Evolutionary conservation across 1,284 basidiomycete genomes (phyloP).

Genomic region (Phylloporus sp.): DNA sequence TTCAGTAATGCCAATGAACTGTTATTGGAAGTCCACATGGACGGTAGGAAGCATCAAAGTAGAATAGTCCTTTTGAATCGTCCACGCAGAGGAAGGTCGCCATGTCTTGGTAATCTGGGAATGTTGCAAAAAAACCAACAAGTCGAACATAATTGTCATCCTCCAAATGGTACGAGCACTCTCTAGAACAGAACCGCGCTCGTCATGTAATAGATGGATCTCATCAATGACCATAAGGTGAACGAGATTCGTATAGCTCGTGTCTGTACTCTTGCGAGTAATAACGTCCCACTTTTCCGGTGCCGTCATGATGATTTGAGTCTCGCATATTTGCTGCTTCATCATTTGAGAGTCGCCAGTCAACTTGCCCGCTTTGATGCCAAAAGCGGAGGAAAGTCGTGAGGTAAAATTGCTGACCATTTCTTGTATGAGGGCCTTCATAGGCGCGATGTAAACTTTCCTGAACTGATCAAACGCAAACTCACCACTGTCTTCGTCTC

Average conservation of each 20-base stretch:
- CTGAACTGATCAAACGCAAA: constrained; percentile 95
- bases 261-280: constrained; percentile 97
- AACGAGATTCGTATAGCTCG: constrained; percentile 96
- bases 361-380: constrained; percentile 92
- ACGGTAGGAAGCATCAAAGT: constrained; percentile 94
- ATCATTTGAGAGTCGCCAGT: constrained; percentile 99
- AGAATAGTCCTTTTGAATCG: constrained; percentile 91
- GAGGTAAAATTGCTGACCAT: constrained; percentile 93
- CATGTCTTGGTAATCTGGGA: constrained; percentile 99
- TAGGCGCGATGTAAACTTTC: constrained; percentile 97
- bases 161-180: constrained; percentile 91
- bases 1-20: constrained; percentile 98
- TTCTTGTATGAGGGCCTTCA: constrained; percentile 98
- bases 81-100: constrained; percentile 98
- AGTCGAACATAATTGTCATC: constrained; percentile 94
- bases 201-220: constrained; percentile 97
- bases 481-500: constrained; percentile 82
- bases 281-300: constrained; percentile 99
- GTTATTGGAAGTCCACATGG: constrained; percentile 93
- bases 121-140: constrained; percentile 94
- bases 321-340: constrained; percentile 96
- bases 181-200: constrained; percentile 97
- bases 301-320: constrained; percentile 98
- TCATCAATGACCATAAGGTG: constrained; percentile 98
- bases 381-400: constrained; percentile 79